Percentiles rank a stretch among this genome's conserved stretches.
Evolutionary conservation across 176 grass and related monocot genomes (phyloP).

Genomic region (Thalia dealbata): DNA sequence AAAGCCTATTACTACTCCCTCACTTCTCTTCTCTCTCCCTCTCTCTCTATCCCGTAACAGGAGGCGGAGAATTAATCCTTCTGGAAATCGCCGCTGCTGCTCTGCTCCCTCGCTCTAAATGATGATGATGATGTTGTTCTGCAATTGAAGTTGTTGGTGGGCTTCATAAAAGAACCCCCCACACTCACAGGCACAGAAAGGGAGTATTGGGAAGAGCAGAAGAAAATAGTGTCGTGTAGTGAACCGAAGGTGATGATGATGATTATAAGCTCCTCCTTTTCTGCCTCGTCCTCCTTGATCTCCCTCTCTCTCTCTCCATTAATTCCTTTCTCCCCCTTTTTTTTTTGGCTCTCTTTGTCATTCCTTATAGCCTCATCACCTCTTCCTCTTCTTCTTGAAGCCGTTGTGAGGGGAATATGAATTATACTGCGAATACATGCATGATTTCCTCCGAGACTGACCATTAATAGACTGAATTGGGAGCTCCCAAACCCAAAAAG

Average conservation of each 20-base stretch:
- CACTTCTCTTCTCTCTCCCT: conserved; percentile 12
- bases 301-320: neutral
- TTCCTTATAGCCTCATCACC: neutral
- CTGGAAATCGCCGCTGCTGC: neutral
- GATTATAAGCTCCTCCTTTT: neutral
- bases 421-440: neutral
- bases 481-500: conserved; percentile 18
- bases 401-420: neutral
- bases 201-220: conserved; percentile 9
- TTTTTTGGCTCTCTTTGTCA: neutral
- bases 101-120: conserved; percentile 2
- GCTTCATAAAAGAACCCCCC: neutral
- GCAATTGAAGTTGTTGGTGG: neutral
- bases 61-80: neutral
- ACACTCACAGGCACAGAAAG: neutral
- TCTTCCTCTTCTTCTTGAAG: neutral
- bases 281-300: neutral
- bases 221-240: conserved; percentile 5
- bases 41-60: conserved; percentile 10
- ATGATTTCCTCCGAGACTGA: neutral
- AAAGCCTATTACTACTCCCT: neutral
- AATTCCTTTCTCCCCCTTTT: too few species aligned
- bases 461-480: too few species aligned
- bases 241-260: neutral
- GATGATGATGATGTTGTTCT: neutral